Conservation (phyloP, 306 rosid genomes). For the Canavalia gladiata region DNA sequence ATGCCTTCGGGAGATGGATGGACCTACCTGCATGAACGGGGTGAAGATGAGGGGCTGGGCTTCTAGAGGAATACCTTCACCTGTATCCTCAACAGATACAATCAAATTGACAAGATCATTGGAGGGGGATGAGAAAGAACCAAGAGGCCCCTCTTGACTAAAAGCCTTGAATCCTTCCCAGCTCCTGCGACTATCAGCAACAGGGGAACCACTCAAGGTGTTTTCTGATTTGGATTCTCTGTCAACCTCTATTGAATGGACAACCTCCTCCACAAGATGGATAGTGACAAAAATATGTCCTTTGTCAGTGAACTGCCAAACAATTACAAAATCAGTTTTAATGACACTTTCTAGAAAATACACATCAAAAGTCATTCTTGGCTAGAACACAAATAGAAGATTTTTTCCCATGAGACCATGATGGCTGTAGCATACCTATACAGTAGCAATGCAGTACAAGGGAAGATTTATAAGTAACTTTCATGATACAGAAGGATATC, state of each 20-base stretch:
- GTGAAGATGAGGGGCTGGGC: slow-evolving; percentile 81
- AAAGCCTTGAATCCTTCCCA: slow-evolving; percentile 77
- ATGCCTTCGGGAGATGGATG: slow-evolving; percentile 87
- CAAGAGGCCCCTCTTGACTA: slow-evolving; percentile 67
- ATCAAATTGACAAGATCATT: slow-evolving; percentile 71
- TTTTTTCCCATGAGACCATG: background rate
- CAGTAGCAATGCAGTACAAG: background rate
- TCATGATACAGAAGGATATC: slow-evolving; percentile 4
- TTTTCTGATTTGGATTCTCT: slow-evolving; percentile 63
- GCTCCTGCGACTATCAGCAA: slow-evolving; percentile 70
- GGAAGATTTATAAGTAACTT: background rate
- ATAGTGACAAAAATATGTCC: slow-evolving; percentile 95
- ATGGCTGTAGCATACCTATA: slow-evolving; percentile 19
- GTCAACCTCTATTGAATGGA: slow-evolving; percentile 75
- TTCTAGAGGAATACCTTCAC: slow-evolving; percentile 90
- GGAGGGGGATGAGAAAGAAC: slow-evolving; percentile 63
- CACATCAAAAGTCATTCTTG: slow-evolving; percentile 1
- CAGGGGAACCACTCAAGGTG: slow-evolving; percentile 90
- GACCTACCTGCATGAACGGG: slow-evolving; percentile 97
- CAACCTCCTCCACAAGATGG: slow-evolving; percentile 87
- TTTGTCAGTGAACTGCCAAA: slow-evolving; percentile 90
- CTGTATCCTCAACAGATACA: slow-evolving; percentile 97
- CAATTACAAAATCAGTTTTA: slow-evolving; percentile 46
- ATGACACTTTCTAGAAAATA: slow-evolving; percentile 12
- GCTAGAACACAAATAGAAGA: slow-evolving; percentile 6